Evolutionary conservation across 805 yeast genomes (phyloP), one percentile per base, ranked within the genome.

Genomic region (Teunomyces pallodes): DNA sequence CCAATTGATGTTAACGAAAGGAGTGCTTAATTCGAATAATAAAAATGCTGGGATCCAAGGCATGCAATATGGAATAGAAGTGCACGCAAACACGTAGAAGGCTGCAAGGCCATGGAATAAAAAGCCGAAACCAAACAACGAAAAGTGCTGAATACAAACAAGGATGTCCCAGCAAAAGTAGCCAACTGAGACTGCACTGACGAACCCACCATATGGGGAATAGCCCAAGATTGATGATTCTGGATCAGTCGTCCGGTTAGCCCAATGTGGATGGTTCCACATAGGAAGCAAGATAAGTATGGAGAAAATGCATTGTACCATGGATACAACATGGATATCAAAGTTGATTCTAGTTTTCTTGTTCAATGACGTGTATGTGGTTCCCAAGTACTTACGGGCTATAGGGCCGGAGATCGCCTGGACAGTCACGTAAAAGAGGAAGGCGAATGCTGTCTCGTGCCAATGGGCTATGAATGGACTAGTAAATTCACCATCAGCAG

Each of bases 1-100:
- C 97, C 97, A 94, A 66, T 94, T 89, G 62, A 88, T 65, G 67
- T 94, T 95, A 52, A 94, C 96, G 68, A 94, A 94, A 7, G 98
- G 98, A 1, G 97, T 88, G 42, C 96, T 86, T 36, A 87, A 77
- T 69, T 94, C 99, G 66, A 87, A 94, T 43, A 87, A 64, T 57
- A 94, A 75, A 64, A 91, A 94, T 16, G 84, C 82, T 1, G 96
- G 92, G 26, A 87, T 79, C 82, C 87, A 86, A 44, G 90, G 86
- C 66, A 85, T 82, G 61, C 89, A 81, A 65, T 83, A 87, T 3
- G 97, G 97, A 29, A 74, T 64, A 50, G 87, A 74, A 1, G 89
- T 75, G 45, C 80, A 66, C 1, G 69, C 59, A 62, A 91, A 88
- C 35, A 89, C 96, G 58, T 79, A 79, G 46, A 90, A 65, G 0